These are phyloP conservation scores for Penicillium occitanis DNA, from an alignment of 2,329 filamentous ascomycete species.

Conservation along the genomic window DNA sequence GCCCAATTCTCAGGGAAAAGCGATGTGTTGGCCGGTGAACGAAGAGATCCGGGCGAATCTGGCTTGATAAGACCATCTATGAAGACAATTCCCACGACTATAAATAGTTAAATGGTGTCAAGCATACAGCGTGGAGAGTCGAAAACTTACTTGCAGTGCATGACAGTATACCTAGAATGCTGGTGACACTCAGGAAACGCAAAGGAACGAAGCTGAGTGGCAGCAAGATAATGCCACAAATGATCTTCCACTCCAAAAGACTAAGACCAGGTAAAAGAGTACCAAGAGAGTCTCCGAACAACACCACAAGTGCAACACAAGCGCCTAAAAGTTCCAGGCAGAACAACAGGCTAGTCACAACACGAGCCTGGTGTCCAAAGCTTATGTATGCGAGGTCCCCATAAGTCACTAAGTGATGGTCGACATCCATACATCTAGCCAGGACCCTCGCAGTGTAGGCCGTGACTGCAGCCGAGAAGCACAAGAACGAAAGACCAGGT, in stretches of 20 bases:
- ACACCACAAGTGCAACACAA: conserved; percentile 82
- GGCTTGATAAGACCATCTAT: conserved; percentile 84
- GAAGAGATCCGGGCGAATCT: conserved; percentile 75
- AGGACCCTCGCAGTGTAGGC: conserved; percentile 82
- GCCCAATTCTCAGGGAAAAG: conserved; percentile 84
- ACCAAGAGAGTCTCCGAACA: conserved; percentile 89
- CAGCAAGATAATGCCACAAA: conserved; percentile 75
- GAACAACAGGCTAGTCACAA: conserved; percentile 82
- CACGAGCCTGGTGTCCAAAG: conserved; percentile 77
- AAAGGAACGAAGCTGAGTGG: conserved; percentile 84
- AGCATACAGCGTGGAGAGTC: no score
- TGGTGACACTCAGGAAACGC: conserved; percentile 81
- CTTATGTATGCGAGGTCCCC: conserved; percentile 90
- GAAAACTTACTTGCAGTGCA: conserved; percentile 75
- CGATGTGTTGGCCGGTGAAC: conserved; percentile 75
- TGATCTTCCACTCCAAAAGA: conserved; percentile 75
- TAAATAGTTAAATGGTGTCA: conserved; percentile 29
- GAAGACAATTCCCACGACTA: conserved; percentile 81
- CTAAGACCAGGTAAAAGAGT: conserved; percentile 71
- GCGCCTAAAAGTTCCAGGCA: conserved; percentile 82
- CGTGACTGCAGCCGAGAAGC: conserved; percentile 72
- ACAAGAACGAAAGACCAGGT: conserved; percentile 72
- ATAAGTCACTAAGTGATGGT: conserved; percentile 85
- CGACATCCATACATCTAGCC: conserved; percentile 83
- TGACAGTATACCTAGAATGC: conserved; percentile 86